phyloP scores from a whole-genome alignment of 139 green algal species.

The Chlorella vulgaris region DNA sequence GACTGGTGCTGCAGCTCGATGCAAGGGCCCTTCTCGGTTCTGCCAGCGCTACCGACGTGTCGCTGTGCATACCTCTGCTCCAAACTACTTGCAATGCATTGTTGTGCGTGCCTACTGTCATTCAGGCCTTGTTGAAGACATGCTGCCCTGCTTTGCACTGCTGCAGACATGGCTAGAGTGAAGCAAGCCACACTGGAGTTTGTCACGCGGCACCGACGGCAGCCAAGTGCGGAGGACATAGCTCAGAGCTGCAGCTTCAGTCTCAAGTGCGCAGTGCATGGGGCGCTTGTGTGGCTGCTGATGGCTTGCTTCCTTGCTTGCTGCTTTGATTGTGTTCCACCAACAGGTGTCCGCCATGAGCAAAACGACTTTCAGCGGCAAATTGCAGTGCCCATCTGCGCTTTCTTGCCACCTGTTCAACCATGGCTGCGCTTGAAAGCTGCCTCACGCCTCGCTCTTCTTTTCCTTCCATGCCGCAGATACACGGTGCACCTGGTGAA shows the following conservation, averaged over 20 bases:
- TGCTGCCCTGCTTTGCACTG: not conserved
- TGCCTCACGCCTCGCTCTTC: not conserved
- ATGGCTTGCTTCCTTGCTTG: not conserved
- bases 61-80: too few relatives aligned
- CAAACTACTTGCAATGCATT: not conserved
- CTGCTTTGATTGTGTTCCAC: not conserved
- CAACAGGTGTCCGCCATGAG: too few relatives aligned
- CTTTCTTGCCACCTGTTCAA: not conserved
- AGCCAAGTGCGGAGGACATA: not conserved
- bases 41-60: too few relatives aligned
- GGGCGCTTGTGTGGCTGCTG: not conserved
- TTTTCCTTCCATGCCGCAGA: not conserved
- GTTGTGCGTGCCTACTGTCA: not conserved
- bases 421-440: not conserved
- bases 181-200: not conserved
- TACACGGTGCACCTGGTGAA: not conserved
- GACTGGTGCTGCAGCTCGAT: too few relatives aligned
- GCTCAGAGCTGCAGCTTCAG: slow-evolving; percentile 3
- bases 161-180: slow-evolving; percentile 10
- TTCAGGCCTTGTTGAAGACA: not conserved
- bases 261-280: not conserved
- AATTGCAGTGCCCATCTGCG: too few relatives aligned
- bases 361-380: too few relatives aligned
- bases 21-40: too few relatives aligned
- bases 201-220: too few relatives aligned